Base-by-base conservation (phyloP, 164 flowering plant species). In the Chloranthus sessilifolius region DNA sequence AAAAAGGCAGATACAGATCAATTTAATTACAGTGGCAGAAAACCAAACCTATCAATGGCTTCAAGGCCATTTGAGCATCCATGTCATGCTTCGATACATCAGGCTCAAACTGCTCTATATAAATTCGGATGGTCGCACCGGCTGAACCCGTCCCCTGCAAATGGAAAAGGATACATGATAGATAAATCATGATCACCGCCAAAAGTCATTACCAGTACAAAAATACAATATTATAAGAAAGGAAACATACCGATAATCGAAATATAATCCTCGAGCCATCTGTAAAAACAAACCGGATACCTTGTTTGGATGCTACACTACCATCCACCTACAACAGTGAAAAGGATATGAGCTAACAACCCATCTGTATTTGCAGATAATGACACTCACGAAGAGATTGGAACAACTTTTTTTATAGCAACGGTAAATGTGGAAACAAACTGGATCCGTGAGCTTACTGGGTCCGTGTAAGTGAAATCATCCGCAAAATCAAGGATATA, bases 91-190 rank as follows among this genome's bases (percentile, higher is more conserved):
- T 88, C 2, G 88, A 76, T 27, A 64, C 79, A 58, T 88, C 95
- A 6, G 92, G 85, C 69, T 86, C 97, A 59, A 72, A 94, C 66
- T 88, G 95, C 56, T 94, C 99, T 36, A 88, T 79, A 66, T 88
- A 94, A 23, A 88, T 61, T 57, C 97, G 68, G 29, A 94, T 75
- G 3, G 99, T 94, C 51, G 97, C 97, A 47, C 99, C 97, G 33
- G 97, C 95, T 3, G 99, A 88, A 53, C 99, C 97, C 52, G 99
- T 94, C 53, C 95, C 99, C 97, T 88, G 75, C 16, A 70, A 35
- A 58, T 22, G 42, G 52, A 27, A 24, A 12, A 20, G 8, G 29
- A 30, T 23, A 16, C n/a, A n/a, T n/a, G n/a, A n/a, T n/a, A n/a
- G n/a, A n/a, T n/a, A n/a, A n/a, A n/a, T n/a, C n/a, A n/a, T n/a